These are phyloP conservation scores for Lecanicillium sp. DNA, from an alignment of 2,329 filamentous ascomycete genomes.

Conservation along the genomic window DNA sequence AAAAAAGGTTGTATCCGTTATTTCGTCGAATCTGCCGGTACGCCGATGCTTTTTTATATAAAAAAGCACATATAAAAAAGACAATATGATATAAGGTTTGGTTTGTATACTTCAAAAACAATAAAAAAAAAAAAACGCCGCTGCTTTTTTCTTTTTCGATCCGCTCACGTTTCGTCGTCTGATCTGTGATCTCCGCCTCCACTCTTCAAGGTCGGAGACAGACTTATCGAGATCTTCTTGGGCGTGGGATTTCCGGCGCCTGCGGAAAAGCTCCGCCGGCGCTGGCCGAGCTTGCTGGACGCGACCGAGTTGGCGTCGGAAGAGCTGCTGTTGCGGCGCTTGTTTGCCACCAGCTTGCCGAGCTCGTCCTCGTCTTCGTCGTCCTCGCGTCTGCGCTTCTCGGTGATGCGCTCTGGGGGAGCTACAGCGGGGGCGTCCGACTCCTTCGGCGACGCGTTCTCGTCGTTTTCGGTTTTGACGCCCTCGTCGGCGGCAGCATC, in stretches of 20 bases:
- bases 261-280: slow-evolving; percentile 37
- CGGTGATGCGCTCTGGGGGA: slow-evolving; percentile 72
- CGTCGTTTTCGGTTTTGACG: slow-evolving; percentile 15
- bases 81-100: background rate
- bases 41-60: slow-evolving; percentile 11
- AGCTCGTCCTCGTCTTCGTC: slow-evolving; percentile 86
- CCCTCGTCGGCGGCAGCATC: slow-evolving; percentile 24
- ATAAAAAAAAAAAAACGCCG: no score
- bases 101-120: slow-evolving; percentile 9
- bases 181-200: slow-evolving; percentile 29
- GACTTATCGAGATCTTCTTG: slow-evolving; percentile 54
- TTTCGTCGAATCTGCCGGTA: slow-evolving; percentile 3
- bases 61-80: slow-evolving; percentile 5
- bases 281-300: slow-evolving; percentile 25
- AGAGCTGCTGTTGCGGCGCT: slow-evolving; percentile 55
- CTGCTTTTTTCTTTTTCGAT: no score
- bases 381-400: slow-evolving; percentile 87
- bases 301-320: slow-evolving; percentile 35
- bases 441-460: slow-evolving; percentile 18
- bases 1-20: slow-evolving; percentile 10
- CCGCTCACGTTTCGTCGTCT: slow-evolving; percentile 33
- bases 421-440: slow-evolving; percentile 29
- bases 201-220: slow-evolving; percentile 42
- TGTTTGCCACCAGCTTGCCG: slow-evolving; percentile 68
- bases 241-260: slow-evolving; percentile 34